Evolutionary conservation across 2,329 filamentous ascomycete species (phyloP).

Genomic region (Stachybotrys chlorohalonatus): DNA sequence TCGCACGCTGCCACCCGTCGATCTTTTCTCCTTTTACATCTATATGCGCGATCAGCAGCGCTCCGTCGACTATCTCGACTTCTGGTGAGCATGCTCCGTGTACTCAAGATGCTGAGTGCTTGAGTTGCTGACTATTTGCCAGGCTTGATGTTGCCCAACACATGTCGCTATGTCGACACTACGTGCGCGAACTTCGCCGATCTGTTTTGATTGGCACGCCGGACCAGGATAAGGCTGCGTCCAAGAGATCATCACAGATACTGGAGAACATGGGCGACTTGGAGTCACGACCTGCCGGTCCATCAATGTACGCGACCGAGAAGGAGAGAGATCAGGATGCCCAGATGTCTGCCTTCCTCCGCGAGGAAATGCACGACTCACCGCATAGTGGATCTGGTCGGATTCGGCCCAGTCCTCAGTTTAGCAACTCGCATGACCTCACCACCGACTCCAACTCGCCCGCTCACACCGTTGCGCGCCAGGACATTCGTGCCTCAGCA

Average conservation of each 20-base stretch:
- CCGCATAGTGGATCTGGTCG: conserved; percentile 38
- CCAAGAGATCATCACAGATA: conserved; percentile 76
- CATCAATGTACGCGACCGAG: conserved; percentile 54
- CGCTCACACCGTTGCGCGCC: conserved; percentile 72
- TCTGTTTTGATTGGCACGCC: conserved; percentile 91
- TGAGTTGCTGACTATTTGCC: conserved; percentile 9
- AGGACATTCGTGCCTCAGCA: conserved; percentile 85
- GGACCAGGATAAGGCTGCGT: conserved; percentile 71
- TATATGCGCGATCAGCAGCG: conserved; percentile 99
- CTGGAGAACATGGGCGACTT: conserved; percentile 66
- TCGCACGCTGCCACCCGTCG: conserved; percentile 88
- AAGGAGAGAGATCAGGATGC: conserved; percentile 76
- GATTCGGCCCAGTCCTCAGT: conserved; percentile 44
- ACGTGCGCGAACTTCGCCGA: conserved; percentile 87
- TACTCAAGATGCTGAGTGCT: too few relatives aligned
- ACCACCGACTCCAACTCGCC: conserved; percentile 75
- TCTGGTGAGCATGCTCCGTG: conserved; percentile 59
- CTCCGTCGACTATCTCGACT: conserved; percentile 95
- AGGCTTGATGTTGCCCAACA: conserved; percentile 99
- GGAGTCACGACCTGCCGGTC: conserved; percentile 47
- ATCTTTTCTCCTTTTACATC: conserved; percentile 98
- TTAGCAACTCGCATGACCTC: conserved; percentile 50
- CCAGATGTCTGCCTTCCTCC: conserved; percentile 82
- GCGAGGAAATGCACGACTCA: conserved; percentile 55
- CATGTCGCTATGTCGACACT: conserved; percentile 95